These are phyloP conservation scores for Psophocarpus tetragonolobus DNA, from an alignment of 306 rosid species.

Conservation along the genomic window DNA sequence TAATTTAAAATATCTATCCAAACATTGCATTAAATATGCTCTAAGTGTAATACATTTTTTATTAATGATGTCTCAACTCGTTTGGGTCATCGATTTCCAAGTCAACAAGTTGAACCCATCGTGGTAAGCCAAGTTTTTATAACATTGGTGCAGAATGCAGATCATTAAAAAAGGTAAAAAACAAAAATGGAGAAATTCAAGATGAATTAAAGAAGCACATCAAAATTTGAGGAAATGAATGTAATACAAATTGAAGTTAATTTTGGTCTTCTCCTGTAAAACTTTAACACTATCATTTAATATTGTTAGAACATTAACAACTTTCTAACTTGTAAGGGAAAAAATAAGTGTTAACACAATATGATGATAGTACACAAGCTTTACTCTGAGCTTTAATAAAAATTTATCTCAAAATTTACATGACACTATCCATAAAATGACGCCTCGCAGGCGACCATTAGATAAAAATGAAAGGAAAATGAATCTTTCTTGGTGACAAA, in stretches of 20 bases:
- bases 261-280: neutral
- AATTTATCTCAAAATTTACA: conserved; percentile 32
- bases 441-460: neutral
- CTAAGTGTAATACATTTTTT: too few relatives aligned
- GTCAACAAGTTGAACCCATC: too few relatives aligned
- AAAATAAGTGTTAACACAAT: neutral
- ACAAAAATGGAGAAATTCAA: neutral
- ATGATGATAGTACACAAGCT: neutral
- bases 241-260: conserved; percentile 6
- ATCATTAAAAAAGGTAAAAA: neutral
- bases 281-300: neutral
- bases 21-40: too few relatives aligned
- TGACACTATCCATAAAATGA: neutral
- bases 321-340: neutral
- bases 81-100: too few relatives aligned
- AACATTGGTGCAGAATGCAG: too few relatives aligned
- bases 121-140: too few relatives aligned
- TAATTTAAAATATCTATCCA: too few relatives aligned
- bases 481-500: neutral
- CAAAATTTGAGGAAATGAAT: neutral
- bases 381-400: neutral
- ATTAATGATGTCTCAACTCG: too few relatives aligned
- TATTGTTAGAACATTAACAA: neutral
- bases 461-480: neutral
- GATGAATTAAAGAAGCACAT: neutral